A percentile compares a stretch with the other conserved stretches of the same genome.
Conservation (phyloP, 352 stramenopile genomes). For the Phytophthora tubulina region DNA sequence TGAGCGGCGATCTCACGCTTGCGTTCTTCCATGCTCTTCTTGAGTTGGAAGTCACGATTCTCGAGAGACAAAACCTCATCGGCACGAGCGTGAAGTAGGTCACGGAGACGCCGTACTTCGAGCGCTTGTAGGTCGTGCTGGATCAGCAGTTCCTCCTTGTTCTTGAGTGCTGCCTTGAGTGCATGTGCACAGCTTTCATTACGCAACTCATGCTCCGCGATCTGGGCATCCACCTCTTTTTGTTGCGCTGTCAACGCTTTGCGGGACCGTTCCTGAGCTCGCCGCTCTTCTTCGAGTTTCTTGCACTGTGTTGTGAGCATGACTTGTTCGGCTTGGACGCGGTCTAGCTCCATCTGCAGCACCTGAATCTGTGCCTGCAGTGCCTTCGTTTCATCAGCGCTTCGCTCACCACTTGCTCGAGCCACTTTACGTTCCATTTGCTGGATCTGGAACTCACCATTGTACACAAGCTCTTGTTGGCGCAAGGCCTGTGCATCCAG, state of each 20-base stretch:
- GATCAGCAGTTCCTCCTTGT: constrained; percentile 95
- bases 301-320: constrained; percentile 93
- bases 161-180: constrained; percentile 82
- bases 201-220: constrained; percentile 92
- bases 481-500: constrained; percentile 90
- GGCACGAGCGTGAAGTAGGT: constrained; percentile 87
- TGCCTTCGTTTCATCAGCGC: constrained; percentile 94
- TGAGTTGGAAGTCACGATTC: constrained; percentile 94
- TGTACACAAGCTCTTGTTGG: constrained; percentile 96
- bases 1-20: constrained; percentile 92
- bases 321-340: constrained; percentile 86
- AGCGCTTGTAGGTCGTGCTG: constrained; percentile 95
- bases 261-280: constrained; percentile 78
- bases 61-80: constrained; percentile 95
- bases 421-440: constrained; percentile 96
- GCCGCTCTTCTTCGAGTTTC: constrained; percentile 94
- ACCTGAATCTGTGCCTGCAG: constrained; percentile 93
- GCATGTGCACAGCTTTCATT: constrained; percentile 90
- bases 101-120: constrained; percentile 93
- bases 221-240: constrained; percentile 80
- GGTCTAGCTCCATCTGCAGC: constrained; percentile 91
- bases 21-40: constrained; percentile 95
- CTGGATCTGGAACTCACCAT: constrained; percentile 97
- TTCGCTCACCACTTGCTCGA: constrained; percentile 92
- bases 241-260: constrained; percentile 80